Base-by-base conservation (phyloP, 441 rosid species). In the Pelargonium hybrid region DNA sequence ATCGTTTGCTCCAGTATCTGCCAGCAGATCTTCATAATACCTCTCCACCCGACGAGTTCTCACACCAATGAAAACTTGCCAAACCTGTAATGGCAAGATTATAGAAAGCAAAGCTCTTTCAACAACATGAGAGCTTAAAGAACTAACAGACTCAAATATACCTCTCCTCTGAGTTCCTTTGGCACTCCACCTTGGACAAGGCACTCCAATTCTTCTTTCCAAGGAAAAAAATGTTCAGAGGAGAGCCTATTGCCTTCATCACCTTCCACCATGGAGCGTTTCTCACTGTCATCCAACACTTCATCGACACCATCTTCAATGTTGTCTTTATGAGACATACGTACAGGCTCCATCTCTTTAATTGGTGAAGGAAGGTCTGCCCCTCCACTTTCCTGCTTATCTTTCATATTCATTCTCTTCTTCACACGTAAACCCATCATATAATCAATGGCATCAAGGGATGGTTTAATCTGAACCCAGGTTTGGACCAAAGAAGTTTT, bases 1-100 rank as follows among this genome's bases (percentile, higher is more conserved):
- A 73, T 82, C 85, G 20, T 69, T 74, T 15, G 81, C 77, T 69
- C 77, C 68, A 56, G 75, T 77, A 71, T 80, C 87, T 71, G 80
- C 86, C 72, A 88, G 75, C 81, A 86, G 74, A 75, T 84, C 81
- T 70, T 86, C 82, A 34, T 88, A 88, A 75, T 88, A 88, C 65
- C 79, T 80, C 70, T 82, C 87, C 50, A 82, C 78, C 67, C 89
- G 72, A 25, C 93, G 82, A 63, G 84, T 83, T 68, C 84, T 85
- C 52, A 84, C 88, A 72, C 93, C 93, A 68, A 84, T 90, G 80
- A 86, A 86, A 65, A 90, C 86, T 83, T 88, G 93, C 93, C 93
- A 88, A 26, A 86, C 78, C 92, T 88, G 82, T 71, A 66, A 71
- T 52, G 76, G 71, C 37, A 74, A 78, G 70, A 74, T 56, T 64